Evolutionary conservation across 2,329 filamentous ascomycete genomes (phyloP).

Genomic region (Sarocladium oryzae): DNA sequence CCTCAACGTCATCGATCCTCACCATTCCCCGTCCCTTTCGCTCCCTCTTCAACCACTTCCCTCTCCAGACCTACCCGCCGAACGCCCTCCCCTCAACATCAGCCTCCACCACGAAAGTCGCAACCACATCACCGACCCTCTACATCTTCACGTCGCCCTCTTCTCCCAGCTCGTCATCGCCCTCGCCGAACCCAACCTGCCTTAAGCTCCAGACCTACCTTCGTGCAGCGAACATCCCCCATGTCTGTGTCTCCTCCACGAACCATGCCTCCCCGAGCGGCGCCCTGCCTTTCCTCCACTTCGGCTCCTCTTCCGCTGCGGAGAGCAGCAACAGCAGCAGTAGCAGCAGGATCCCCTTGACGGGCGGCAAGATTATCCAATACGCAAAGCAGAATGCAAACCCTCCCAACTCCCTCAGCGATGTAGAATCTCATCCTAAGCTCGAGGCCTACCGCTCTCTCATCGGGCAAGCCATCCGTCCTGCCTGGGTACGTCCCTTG

Average conservation of each 20-base stretch:
- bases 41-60: conserved; percentile 77
- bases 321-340: background rate
- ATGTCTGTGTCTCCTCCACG: conserved; percentile 64
- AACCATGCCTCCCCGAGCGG: conserved; percentile 92
- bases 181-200: conserved; percentile 67
- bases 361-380: conserved; percentile 54
- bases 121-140: conserved; percentile 33
- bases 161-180: background rate
- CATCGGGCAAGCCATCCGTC: conserved; percentile 69
- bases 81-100: conserved; percentile 64
- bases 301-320: conserved; percentile 28
- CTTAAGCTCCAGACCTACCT: conserved; percentile 96
- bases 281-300: conserved; percentile 79
- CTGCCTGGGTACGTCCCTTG: conserved; percentile 67
- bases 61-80: conserved; percentile 65
- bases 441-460: conserved; percentile 74
- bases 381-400: conserved; percentile 50
- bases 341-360: conserved; percentile 33
- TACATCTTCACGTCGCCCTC: conserved; percentile 61
- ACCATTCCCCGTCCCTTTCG: conserved; percentile 69
- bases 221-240: conserved; percentile 64
- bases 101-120: background rate
- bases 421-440: conserved; percentile 28
- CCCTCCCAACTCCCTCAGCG: background rate
- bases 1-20: conserved; percentile 32